These are phyloP conservation scores for Rhododendron mucronatum DNA, from an alignment of 148 eudicot genomes.

Conservation along the genomic window DNA sequence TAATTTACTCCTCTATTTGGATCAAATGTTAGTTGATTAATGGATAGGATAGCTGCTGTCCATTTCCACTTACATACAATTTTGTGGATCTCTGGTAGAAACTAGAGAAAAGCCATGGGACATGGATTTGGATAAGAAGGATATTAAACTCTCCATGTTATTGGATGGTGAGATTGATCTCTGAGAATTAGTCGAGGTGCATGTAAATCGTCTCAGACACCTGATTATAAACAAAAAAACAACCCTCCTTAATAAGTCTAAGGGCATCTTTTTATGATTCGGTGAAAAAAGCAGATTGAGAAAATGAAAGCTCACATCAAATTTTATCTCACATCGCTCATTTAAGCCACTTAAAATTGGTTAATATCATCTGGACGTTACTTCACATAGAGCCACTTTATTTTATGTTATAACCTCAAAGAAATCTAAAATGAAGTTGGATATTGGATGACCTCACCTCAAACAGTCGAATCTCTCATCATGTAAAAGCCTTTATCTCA, in stretches of 20 bases:
- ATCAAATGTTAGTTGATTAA: not conserved
- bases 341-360: not conserved
- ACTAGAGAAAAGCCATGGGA: not conserved
- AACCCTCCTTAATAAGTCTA: not conserved
- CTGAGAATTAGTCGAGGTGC: too few species aligned
- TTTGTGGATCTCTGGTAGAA: not conserved
- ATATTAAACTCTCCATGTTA: not conserved
- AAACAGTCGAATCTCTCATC: not conserved
- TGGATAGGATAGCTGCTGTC: not conserved
- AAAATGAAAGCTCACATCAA: not conserved
- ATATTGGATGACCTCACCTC: not conserved
- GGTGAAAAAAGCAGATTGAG: not conserved
- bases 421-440: not conserved
- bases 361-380: not conserved
- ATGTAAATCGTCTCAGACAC: rapidly evolving
- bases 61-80: not conserved
- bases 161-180: not conserved
- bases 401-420: not conserved
- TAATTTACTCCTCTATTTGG: not conserved
- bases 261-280: not conserved
- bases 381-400: not conserved
- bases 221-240: too few species aligned
- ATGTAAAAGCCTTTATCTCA: not conserved
- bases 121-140: not conserved
- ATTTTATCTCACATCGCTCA: not conserved